Evolutionary conservation across 257 asterid genomes (phyloP).

Genomic region (Solanum okadae): DNA sequence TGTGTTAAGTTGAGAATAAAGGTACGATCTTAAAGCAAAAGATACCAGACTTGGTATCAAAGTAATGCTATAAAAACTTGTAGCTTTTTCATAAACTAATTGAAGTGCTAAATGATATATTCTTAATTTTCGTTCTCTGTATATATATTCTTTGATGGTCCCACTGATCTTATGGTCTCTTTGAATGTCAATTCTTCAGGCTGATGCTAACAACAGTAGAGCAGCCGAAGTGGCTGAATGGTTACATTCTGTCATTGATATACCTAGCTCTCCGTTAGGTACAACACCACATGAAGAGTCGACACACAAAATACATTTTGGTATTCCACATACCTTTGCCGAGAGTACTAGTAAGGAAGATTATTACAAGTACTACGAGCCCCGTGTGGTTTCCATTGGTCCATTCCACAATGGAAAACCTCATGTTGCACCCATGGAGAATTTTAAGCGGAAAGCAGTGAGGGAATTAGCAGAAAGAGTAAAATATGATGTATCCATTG

Average conservation of each 20-base stretch:
- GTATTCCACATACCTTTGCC: neutral
- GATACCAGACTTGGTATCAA: neutral
- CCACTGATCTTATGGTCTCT: neutral
- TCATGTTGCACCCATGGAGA: neutral
- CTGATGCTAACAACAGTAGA: neutral
- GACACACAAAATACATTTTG: neutral
- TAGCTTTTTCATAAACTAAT: neutral
- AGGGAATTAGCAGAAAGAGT: neutral
- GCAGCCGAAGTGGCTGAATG: neutral
- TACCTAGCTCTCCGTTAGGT: neutral
- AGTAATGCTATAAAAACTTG: neutral
- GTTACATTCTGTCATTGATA: neutral
- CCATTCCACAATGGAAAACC: neutral
- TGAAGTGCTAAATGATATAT: neutral
- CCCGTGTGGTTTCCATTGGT: neutral
- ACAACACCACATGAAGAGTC: neutral
- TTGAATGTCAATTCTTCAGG: neutral
- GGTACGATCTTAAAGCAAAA: neutral
- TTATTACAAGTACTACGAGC: neutral
- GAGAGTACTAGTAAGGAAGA: neutral
- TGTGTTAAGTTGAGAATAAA: neutral
- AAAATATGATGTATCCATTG: neutral
- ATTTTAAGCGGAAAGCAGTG: neutral
- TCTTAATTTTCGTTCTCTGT: neutral
- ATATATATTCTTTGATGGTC: neutral